phyloP scores from a whole-genome alignment of 2,329 filamentous ascomycete genomes.

The Pestalotiopsis sp. region DNA sequence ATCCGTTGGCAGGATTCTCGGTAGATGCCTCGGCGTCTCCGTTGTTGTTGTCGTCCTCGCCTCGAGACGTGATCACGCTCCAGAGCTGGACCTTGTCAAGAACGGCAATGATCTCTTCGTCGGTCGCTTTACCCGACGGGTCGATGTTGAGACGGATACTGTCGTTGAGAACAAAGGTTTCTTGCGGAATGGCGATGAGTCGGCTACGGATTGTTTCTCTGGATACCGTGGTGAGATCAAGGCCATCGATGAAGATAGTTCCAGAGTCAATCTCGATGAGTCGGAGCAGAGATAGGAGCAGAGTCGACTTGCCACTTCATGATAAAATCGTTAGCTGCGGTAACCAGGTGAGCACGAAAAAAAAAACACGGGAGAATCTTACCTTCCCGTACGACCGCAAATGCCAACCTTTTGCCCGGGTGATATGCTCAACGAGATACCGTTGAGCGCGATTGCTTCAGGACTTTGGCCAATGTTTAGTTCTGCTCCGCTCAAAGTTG shows the following conservation, averaged over 20 bases:
- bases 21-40: not conserved
- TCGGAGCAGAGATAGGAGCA: slow-evolving; percentile 3
- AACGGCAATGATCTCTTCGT: not conserved
- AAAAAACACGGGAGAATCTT: not conserved
- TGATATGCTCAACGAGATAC: slow-evolving; percentile 5
- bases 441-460: slow-evolving; percentile 2
- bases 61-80: slow-evolving; percentile 7
- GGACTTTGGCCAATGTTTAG: not conserved
- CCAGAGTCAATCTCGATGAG: slow-evolving; percentile 10
- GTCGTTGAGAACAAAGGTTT: slow-evolving; percentile 8
- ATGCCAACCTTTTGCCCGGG: slow-evolving; percentile 12
- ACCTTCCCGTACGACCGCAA: slow-evolving; percentile 12
- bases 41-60: not conserved
- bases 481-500: not conserved
- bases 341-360: not conserved
- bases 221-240: not conserved
- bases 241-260: slow-evolving; percentile 9
- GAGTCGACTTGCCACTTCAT: slow-evolving; percentile 8
- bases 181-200: slow-evolving; percentile 9
- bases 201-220: slow-evolving; percentile 1
- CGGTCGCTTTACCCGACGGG: slow-evolving; percentile 4
- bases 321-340: not conserved
- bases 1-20: not conserved
- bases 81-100: slow-evolving; percentile 11
- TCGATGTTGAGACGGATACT: slow-evolving; percentile 10